phyloP scores from a whole-genome alignment of 2,329 filamentous ascomycete species.

The Xylariaceae sp. region DNA sequence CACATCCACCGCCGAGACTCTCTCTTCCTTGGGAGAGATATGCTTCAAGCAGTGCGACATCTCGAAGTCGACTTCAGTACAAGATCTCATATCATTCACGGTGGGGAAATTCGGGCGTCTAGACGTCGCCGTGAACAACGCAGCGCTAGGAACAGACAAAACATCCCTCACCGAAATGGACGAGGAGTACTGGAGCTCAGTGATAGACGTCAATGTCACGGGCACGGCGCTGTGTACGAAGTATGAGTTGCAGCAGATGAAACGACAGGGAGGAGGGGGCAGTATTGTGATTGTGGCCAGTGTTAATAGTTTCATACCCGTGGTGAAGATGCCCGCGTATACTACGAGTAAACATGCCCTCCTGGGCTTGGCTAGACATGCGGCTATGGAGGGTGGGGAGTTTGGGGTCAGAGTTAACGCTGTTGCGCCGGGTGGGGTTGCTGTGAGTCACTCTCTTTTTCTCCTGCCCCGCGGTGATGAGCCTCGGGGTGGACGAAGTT shows the following conservation, averaged over 20 bases:
- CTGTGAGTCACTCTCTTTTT: constrained; percentile 10
- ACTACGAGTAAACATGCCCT: constrained; percentile 40
- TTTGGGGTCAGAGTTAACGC: constrained; percentile 35
- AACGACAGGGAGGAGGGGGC: constrained; percentile 3
- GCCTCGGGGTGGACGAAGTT: not conserved
- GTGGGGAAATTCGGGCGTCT: constrained; percentile 27
- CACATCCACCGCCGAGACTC: not conserved
- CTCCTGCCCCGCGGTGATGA: not conserved
- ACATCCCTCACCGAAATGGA: constrained; percentile 30
- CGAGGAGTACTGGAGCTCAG: constrained; percentile 33
- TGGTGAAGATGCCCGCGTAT: no score
- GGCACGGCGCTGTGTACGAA: constrained; percentile 38
- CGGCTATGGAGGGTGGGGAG: constrained; percentile 31
- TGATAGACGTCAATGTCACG: constrained; percentile 37
- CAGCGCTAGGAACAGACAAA: constrained; percentile 39
- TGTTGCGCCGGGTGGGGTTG: constrained; percentile 24
- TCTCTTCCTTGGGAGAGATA: not conserved
- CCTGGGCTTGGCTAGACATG: constrained; percentile 39
- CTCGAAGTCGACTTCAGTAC: constrained; percentile 25
- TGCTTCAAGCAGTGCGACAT: constrained; percentile 25
- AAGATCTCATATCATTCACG: constrained; percentile 23
- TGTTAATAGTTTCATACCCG: no score
- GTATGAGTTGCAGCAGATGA: constrained; percentile 39
- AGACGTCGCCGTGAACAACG: constrained; percentile 53
- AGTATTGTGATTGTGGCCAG: no score